Base-by-base conservation (phyloP, 2,329 filamentous ascomycete species). In the Ophiobolus disseminans region DNA sequence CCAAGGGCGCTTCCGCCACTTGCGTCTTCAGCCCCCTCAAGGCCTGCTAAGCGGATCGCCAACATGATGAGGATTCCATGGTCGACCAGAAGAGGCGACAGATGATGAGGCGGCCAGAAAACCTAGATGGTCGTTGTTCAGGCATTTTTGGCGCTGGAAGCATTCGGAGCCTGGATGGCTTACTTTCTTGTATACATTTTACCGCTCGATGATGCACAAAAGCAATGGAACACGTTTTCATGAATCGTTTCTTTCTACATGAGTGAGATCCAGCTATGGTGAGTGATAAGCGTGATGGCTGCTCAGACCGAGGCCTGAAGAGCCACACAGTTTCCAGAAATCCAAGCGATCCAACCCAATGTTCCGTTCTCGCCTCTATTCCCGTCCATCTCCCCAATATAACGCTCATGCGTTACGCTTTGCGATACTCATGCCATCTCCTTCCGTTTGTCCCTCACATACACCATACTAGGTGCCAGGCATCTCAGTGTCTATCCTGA, bases 11-110 rank as follows among this genome's bases (percentile, higher is more conserved):
- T 41, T 64, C 59, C 55, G 40, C 28, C 38, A 46, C 56, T 45
- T 70, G 67, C 62, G 66, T 61, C 40, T 69, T 69, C 60, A 68
- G 60, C 30, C 60, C 62, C 32, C 52, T 70, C 49, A 59, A 61
- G 53, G 22, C 62, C 52, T 71, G 68, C 57, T 71, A 71, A 44
- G n/a, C n/a, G 30, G 30, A 8, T 14, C 7, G 30, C 16, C 7
- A 3, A 26, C 11, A 7, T 26, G 11, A 26, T 7, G 30, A 32
- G n/a, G n/a, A 14, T n/a, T 32, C 10, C 8, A 14, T 14, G 9
- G 30, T 32, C 13, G 30, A 14, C 7, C 7, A 7, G 30, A 14
- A 3, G n/a, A 32, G 30, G 16, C n/a, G 30, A 32, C 16, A 16
- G 38, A 16, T 25, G 30, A 32, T 41, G 21, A 3, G 7, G 10